Evolutionary conservation across 2,329 filamentous ascomycete species (phyloP).

Genomic region (Penicillium verrucosum): DNA sequence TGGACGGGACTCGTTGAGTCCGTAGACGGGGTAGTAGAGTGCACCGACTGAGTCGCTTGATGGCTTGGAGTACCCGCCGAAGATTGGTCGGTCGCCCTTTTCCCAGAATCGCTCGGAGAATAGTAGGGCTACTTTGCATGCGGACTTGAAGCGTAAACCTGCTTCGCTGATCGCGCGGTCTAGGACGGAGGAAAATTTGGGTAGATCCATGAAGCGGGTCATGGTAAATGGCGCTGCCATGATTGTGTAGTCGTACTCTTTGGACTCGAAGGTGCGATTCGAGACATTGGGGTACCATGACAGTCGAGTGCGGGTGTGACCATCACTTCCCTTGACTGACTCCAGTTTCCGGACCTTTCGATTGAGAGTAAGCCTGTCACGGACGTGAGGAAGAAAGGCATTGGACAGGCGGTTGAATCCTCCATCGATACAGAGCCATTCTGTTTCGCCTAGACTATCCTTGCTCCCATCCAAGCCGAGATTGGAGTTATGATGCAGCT

Average conservation of each 20-base stretch:
- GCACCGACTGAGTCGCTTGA: slow-evolving; percentile 26
- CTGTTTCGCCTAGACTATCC: slow-evolving; percentile 24
- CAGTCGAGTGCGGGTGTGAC: slow-evolving; percentile 15
- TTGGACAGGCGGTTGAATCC: slow-evolving; percentile 37
- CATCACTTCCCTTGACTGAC: slow-evolving; percentile 7
- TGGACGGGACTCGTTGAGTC: slow-evolving; percentile 31
- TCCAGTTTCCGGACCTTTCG: slow-evolving; percentile 26
- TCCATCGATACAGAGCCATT: slow-evolving; percentile 32
- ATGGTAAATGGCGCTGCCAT: slow-evolving; percentile 40
- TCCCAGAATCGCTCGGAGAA: slow-evolving; percentile 37
- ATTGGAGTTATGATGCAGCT: slow-evolving; percentile 36
- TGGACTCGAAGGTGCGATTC: slow-evolving; percentile 25
- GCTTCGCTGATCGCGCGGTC: slow-evolving; percentile 23
- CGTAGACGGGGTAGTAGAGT: slow-evolving; percentile 34
- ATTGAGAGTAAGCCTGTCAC: slow-evolving; percentile 21
- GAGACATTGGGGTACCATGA: slow-evolving; percentile 24
- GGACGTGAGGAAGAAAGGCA: slow-evolving; percentile 36
- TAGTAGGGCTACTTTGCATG: slow-evolving; percentile 35
- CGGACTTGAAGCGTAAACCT: slow-evolving; percentile 31
- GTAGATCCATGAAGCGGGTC: slow-evolving; percentile 39
- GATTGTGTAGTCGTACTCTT: slow-evolving; percentile 41
- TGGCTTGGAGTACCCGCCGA: slow-evolving; percentile 30
- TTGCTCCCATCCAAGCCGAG: slow-evolving; percentile 30
- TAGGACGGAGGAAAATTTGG: slow-evolving; percentile 32
- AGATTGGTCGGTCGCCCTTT: slow-evolving; percentile 29